Conservation (phyloP, 1,284 basidiomycete species). For the Cryptococcus depauperatus region DNA sequence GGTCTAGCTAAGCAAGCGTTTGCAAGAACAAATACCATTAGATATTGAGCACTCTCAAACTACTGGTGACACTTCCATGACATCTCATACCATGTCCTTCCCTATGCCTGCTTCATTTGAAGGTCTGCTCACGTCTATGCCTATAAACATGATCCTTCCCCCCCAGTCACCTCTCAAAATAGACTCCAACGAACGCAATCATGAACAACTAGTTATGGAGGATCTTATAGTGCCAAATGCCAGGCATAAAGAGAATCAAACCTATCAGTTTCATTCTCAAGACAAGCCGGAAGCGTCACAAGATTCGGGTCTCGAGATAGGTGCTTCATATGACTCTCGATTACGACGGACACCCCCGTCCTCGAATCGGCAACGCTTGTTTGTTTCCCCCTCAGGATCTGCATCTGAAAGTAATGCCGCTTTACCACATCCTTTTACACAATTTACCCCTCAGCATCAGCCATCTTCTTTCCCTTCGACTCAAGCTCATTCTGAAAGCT, state of each 20-base stretch:
- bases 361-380: too few relatives aligned
- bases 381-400: too few relatives aligned
- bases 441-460: too few relatives aligned
- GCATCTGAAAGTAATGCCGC: too few relatives aligned
- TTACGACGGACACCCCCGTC: background rate
- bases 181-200: background rate
- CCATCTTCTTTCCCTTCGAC: too few relatives aligned
- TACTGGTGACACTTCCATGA: constrained; percentile 11
- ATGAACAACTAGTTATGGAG: background rate
- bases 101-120: constrained; percentile 10
- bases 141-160: constrained; percentile 3
- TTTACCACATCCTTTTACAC: too few relatives aligned
- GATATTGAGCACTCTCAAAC: constrained; percentile 7
- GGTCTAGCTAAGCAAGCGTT: background rate
- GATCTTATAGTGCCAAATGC: background rate
- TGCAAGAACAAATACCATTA: constrained; percentile 6
- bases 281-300: background rate
- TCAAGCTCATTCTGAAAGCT: too few relatives aligned
- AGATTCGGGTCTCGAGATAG: background rate
- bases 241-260: background rate
- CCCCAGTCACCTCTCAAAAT: constrained; percentile 1
- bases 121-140: constrained; percentile 1
- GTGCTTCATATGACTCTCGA: background rate
- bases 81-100: constrained; percentile 9
- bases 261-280: background rate